These are phyloP conservation scores for Fistulifera solaris DNA, from an alignment of 108 stramenopile species.

Conservation along the genomic window DNA sequence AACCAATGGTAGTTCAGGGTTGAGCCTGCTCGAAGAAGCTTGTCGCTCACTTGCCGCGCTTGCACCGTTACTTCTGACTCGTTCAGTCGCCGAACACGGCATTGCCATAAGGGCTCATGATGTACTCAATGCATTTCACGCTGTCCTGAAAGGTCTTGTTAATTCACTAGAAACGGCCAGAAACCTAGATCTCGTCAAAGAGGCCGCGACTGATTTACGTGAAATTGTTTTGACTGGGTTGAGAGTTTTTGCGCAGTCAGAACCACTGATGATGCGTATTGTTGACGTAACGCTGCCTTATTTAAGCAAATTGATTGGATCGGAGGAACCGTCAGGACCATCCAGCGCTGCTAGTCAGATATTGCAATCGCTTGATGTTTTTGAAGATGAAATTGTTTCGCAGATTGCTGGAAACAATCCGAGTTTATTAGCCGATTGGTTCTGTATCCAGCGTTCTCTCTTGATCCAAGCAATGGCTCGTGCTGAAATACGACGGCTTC, in stretches of 20 bases:
- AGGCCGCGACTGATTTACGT: conserved; percentile 4
- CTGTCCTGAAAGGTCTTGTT: conserved; percentile 15
- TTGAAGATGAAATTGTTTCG: conserved; percentile 36
- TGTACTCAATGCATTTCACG: conserved; percentile 30
- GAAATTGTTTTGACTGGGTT: conserved; percentile 40
- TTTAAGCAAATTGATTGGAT: conserved; percentile 24
- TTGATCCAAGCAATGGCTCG: conserved; percentile 57
- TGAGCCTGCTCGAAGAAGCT: conserved; percentile 35
- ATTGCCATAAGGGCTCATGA: conserved; percentile 25
- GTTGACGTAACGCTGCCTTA: conserved; percentile 41
- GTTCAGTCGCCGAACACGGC: conserved; percentile 22
- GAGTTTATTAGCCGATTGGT: conserved; percentile 49
- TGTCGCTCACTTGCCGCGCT: conserved; percentile 43
- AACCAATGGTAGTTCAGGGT: conserved; percentile 8
- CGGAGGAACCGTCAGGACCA: conserved; percentile 18
- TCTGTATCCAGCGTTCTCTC: conserved; percentile 40
- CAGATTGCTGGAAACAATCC: conserved; percentile 53
- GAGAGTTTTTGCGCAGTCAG: conserved; percentile 38
- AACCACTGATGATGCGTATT: conserved; percentile 47
- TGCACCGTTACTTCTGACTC: conserved; percentile 43
- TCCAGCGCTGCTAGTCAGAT: conserved; percentile 40
- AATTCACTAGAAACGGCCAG: conserved; percentile 2
- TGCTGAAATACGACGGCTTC: conserved; percentile 27
- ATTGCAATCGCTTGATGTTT: conserved; percentile 46
- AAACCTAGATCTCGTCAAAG: not conserved